Evolutionary conservation across 2,329 filamentous ascomycete genomes (phyloP).

Genomic region (Nemania sp.): DNA sequence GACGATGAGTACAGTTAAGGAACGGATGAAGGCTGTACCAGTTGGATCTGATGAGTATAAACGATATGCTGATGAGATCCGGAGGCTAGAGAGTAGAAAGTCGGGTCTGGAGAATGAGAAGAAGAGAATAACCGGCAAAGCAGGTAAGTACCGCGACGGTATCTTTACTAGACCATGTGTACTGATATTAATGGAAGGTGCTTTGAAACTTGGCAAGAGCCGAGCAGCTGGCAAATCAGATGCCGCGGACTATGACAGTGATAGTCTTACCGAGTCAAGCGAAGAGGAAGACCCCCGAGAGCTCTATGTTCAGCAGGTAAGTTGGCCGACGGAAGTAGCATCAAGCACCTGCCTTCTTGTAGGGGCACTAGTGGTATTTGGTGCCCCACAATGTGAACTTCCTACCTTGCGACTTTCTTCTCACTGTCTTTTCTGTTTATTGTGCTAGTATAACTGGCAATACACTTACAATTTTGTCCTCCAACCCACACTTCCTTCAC

Average conservation of each 20-base stretch:
- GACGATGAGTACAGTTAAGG: constrained; percentile 5
- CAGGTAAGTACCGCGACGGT: constrained; percentile 8
- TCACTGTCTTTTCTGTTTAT: not conserved
- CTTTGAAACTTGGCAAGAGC: constrained; percentile 10
- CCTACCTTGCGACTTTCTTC: not conserved
- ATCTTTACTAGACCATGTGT: not conserved
- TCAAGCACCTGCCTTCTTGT: not conserved
- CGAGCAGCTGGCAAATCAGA: constrained; percentile 17
- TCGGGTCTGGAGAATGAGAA: constrained; percentile 13
- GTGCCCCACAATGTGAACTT: not conserved
- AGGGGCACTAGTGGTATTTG: not conserved
- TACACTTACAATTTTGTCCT: not conserved
- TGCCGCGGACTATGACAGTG: constrained; percentile 16
- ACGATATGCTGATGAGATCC: constrained; percentile 13
- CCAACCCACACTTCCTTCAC: no score
- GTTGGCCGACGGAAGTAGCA: constrained; percentile 3
- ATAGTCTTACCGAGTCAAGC: constrained; percentile 21
- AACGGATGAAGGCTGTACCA: constrained; percentile 2
- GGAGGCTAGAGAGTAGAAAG: constrained; percentile 15
- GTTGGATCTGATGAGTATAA: constrained; percentile 15
- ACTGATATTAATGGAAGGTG: constrained; percentile 14
- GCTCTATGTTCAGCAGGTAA: constrained; percentile 18
- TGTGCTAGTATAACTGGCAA: not conserved
- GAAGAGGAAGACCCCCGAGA: constrained; percentile 23
- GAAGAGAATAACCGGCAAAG: constrained; percentile 19